phyloP scores from a whole-genome alignment of 2,329 filamentous ascomycete genomes.

The Clonostachys rosea region DNA sequence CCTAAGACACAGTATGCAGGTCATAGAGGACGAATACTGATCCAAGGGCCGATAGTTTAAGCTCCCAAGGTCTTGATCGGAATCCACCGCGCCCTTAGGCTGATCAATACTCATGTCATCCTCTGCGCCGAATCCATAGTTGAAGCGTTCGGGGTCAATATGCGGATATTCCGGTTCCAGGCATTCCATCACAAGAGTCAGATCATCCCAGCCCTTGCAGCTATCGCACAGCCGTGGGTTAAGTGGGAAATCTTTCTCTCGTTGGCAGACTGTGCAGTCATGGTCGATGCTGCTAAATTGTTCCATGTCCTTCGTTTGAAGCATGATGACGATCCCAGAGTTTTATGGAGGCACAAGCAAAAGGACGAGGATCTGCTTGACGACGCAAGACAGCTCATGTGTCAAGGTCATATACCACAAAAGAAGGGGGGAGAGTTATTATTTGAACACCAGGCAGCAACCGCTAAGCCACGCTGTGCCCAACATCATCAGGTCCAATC shows the following conservation, averaged over 20 bases:
- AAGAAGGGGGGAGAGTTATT: too few relatives aligned
- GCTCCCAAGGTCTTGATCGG: not conserved
- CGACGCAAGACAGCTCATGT: too few relatives aligned
- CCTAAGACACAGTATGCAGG: not conserved
- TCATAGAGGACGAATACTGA: not conserved
- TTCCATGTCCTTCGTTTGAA: too few relatives aligned
- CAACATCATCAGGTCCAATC: too few relatives aligned
- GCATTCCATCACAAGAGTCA: not conserved
- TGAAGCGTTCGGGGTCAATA: not conserved
- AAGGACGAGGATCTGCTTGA: too few relatives aligned
- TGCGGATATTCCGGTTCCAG: not conserved
- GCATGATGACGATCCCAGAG: too few relatives aligned
- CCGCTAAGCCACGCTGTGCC: too few relatives aligned
- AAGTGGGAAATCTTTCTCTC: not conserved
- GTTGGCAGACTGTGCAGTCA: not conserved
- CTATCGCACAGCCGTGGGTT: not conserved
- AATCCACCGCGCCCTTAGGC: not conserved
- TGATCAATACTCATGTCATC: too few relatives aligned
- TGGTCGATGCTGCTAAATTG: not conserved
- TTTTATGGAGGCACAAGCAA: too few relatives aligned
- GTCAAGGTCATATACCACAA: too few relatives aligned
- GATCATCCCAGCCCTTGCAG: not conserved
- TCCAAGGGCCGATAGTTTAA: not conserved
- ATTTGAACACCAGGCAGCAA: too few relatives aligned
- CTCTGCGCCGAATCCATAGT: too few relatives aligned